Conservation (phyloP, 2,329 filamentous ascomycete species). For the Exophiala xenobiotica region DNA sequence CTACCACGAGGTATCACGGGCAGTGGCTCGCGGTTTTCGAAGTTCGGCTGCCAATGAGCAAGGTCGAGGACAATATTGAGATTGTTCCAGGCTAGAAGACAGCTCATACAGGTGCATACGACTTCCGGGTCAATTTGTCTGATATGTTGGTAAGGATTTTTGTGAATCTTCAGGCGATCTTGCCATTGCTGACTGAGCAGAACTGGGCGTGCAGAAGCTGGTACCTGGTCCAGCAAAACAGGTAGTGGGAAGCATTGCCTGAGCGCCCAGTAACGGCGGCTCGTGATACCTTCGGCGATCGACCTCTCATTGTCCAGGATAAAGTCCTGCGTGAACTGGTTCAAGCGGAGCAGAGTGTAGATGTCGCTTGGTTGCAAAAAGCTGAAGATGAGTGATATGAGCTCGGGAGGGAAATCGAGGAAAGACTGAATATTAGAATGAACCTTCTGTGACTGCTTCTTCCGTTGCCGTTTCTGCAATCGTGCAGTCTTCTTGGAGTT, state of each 20-base stretch:
- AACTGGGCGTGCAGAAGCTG: slow-evolving; percentile 16
- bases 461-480: slow-evolving; percentile 20
- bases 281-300: slow-evolving; percentile 22
- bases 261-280: slow-evolving; percentile 26
- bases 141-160: slow-evolving; percentile 30
- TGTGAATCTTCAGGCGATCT: slow-evolving; percentile 26
- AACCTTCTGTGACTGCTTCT: slow-evolving; percentile 22
- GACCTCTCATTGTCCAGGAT: slow-evolving; percentile 24
- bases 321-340: slow-evolving; percentile 18
- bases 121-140: slow-evolving; percentile 23
- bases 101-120: slow-evolving; percentile 30
- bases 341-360: slow-evolving; percentile 21
- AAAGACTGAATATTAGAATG: slow-evolving; percentile 23
- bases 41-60: slow-evolving; percentile 29
- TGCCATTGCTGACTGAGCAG: slow-evolving; percentile 26
- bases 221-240: slow-evolving; percentile 20
- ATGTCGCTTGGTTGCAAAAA: slow-evolving; percentile 24
- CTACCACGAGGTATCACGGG: slow-evolving; percentile 28
- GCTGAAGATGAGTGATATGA: slow-evolving; percentile 21
- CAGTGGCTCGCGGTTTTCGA: slow-evolving; percentile 28
- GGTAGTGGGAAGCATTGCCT: slow-evolving; percentile 29
- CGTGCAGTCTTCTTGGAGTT: slow-evolving; percentile 29
- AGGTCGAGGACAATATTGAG: slow-evolving; percentile 29
- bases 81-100: slow-evolving; percentile 31
- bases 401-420: slow-evolving; percentile 27